Evolutionary conservation across 2,329 filamentous ascomycete genomes (phyloP).

Genomic region (Acarospora socialis): DNA sequence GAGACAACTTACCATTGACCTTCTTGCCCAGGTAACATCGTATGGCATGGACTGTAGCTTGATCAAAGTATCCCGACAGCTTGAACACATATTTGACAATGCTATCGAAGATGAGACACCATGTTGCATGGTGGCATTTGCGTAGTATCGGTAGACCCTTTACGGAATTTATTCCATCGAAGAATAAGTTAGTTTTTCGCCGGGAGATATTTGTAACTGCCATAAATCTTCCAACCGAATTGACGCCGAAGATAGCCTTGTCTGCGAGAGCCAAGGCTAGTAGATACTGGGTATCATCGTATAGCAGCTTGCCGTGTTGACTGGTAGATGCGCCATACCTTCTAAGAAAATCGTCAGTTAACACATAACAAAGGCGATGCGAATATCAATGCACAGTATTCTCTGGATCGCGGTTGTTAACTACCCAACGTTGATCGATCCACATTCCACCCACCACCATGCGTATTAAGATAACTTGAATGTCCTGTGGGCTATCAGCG

Average conservation of each 20-base stretch:
- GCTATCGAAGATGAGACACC: neutral
- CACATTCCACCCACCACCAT: slow-evolving; percentile 6
- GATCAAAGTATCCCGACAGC: slow-evolving; percentile 5
- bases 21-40: slow-evolving; percentile 4
- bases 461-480: slow-evolving; percentile 2
- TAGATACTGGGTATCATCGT: slow-evolving; percentile 4
- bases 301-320: slow-evolving; percentile 5
- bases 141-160: slow-evolving; percentile 4
- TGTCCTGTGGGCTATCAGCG: slow-evolving; percentile 2
- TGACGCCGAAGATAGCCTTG: slow-evolving; percentile 6
- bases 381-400: slow-evolving; percentile 1
- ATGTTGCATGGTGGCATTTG: slow-evolving; percentile 6
- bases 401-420: slow-evolving; percentile 8
- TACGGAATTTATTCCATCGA: no score
- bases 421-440: slow-evolving; percentile 9
- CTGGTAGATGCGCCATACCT: slow-evolving; percentile 2
- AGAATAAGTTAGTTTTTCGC: no score
- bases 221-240: slow-evolving; percentile 1
- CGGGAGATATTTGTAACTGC: slow-evolving; percentile 1
- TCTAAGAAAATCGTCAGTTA: neutral
- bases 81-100: slow-evolving; percentile 4
- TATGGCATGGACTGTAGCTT: slow-evolving; percentile 5
- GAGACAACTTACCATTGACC: slow-evolving; percentile 2
- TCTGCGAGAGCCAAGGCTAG: slow-evolving; percentile 6
- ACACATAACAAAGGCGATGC: neutral